phyloP scores from a whole-genome alignment of 768 basidiomycete genomes.

The Pleurotus tuber-regium region DNA sequence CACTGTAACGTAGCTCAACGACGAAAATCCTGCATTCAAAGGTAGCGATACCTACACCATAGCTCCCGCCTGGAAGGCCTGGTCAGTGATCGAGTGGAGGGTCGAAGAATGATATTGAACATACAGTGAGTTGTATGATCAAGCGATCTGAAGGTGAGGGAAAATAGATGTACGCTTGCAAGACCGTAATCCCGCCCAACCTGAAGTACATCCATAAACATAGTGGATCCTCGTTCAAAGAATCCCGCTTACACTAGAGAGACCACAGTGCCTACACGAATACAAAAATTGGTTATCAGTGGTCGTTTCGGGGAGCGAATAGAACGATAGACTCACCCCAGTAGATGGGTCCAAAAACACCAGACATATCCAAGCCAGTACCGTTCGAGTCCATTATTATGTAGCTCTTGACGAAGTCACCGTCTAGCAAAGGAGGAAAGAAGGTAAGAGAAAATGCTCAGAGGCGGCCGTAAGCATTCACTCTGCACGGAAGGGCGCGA shows the following conservation, averaged over 20 bases:
- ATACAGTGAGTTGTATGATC: constrained; percentile 28
- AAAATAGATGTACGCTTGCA: constrained; percentile 42
- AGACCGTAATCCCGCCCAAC: constrained; percentile 36
- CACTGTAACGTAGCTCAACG: constrained; percentile 8
- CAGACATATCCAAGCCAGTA: constrained; percentile 21
- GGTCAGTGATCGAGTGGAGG: not conserved
- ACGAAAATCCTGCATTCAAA: no score
- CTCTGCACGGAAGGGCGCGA: no score
- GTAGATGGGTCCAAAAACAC: constrained; percentile 29
- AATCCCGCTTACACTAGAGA: constrained; percentile 22
- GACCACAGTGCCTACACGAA: constrained; percentile 21
- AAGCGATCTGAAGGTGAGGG: constrained; percentile 25
- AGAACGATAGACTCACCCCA: constrained; percentile 21
- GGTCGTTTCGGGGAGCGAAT: not conserved
- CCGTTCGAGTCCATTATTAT: not conserved
- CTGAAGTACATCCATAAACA: constrained; percentile 20
- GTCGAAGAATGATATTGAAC: constrained; percentile 3
- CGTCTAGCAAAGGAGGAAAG: not conserved
- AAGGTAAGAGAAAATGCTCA: not conserved
- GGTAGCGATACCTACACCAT: constrained; percentile 15
- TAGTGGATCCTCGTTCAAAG: not conserved
- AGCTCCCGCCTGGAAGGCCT: constrained; percentile 13
- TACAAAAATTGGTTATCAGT: not conserved
- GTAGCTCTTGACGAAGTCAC: no score
- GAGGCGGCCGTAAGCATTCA: no score